Base-by-base conservation (phyloP, 768 basidiomycete species). In the Cyathus striatus region DNA sequence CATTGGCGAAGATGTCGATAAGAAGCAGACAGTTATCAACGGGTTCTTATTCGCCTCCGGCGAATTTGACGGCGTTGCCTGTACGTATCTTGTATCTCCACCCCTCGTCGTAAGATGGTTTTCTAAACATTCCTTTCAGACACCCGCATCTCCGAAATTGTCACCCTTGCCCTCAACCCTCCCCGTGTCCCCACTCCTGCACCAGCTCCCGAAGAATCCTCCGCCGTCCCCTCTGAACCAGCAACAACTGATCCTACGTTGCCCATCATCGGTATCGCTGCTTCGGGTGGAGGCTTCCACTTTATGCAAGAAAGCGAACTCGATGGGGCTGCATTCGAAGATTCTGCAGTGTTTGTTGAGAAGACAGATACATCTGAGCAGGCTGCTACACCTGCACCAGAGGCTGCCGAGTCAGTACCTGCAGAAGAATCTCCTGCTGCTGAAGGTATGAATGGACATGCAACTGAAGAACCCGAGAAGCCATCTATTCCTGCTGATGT, bases 291-390 rank as follows among this genome's bases (percentile, higher is more conserved):
- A 43, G 76, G 80, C 61, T 83, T 89, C 72, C 78, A 76, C 54
- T 91, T 90, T 61, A 84, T 91, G 67, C 82, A 88, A 60, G 83
- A 75, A 45, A 89, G 87, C 58, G 88, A 90, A 53, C 69, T 90
- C 25, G 87, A 86, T 47, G 57, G 70, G 0, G 37, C 72, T 17
- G 53, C 69, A 9, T 74, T 78, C 24, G 79, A 81, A 43, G 68
- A 76, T 17, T 68, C 56, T 22, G 68, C 66, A 6, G 81, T 82
- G 54, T 81, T 75, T 74, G 73, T 76, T 7, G 76, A 82, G 52
- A 68, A 68, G 23, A 50, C 72, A 16, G 73, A 75, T 13, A 62
- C 55, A 39, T 63, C 51, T 40, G 49, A 45, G 18, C 41, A 54
- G 17, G 46, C 44, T 18, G 48, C 49, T 41, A 49, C 40, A 17